These are phyloP conservation scores for Cladosporium halotolerans DNA, from an alignment of 2,329 filamentous ascomycete species.

Conservation along the genomic window DNA sequence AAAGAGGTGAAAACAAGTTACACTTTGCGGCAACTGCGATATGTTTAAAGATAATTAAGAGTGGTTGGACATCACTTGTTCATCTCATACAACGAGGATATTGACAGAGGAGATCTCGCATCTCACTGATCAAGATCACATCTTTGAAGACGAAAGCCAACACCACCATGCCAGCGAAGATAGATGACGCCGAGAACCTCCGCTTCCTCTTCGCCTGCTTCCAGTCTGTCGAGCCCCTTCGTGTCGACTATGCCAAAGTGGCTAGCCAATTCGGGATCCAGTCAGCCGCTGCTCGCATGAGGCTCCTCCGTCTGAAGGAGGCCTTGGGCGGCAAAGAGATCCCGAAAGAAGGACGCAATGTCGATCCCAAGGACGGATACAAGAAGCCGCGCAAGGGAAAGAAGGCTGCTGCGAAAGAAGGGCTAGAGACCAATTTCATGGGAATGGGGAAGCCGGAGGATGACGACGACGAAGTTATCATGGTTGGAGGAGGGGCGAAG, in stretches of 20 bases:
- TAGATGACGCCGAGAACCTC: constrained; percentile 15
- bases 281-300: constrained; percentile 16
- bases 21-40: too few relatives aligned
- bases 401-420: constrained; percentile 2
- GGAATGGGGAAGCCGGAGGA: neutral
- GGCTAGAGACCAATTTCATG: constrained; percentile 23
- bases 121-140: neutral
- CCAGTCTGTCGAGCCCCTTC: constrained; percentile 11
- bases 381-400: neutral
- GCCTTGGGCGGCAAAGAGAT: constrained; percentile 5
- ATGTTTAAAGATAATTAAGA: too few relatives aligned
- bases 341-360: neutral
- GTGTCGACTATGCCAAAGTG: constrained; percentile 15
- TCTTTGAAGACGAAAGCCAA: neutral
- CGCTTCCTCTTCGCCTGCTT: constrained; percentile 17
- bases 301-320: constrained; percentile 12
- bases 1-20: too few relatives aligned
- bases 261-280: constrained; percentile 14
- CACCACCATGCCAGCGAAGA: constrained; percentile 15
- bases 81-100: neutral
- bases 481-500: neutral
- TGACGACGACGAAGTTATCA: constrained; percentile 9
- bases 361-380: neutral
- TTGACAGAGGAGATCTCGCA: too few relatives aligned
- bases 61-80: too few relatives aligned